Conservation (phyloP, 2,329 filamentous ascomycete genomes). For the Coniochaeta ligniaria region DNA sequence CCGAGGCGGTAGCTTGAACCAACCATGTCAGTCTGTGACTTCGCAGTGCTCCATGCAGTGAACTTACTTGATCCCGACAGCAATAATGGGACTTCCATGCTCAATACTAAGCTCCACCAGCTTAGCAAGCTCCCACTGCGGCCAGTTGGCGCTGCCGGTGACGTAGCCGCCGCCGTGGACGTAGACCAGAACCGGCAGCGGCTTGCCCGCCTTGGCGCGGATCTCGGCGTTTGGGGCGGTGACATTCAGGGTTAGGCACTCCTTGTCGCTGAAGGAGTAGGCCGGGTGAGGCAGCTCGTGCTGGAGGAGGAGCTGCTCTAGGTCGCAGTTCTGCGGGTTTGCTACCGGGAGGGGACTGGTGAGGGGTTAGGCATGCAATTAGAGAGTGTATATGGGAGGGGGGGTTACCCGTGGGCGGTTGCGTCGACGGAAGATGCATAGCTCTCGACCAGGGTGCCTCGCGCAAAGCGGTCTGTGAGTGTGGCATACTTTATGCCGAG, state of each 20-base stretch:
- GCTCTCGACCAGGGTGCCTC: constrained; percentile 7
- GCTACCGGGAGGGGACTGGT: constrained; percentile 28
- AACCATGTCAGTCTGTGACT: background rate
- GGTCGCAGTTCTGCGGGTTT: constrained; percentile 29
- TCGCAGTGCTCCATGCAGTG: background rate
- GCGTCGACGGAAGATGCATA: constrained; percentile 17
- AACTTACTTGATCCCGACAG: constrained; percentile 33
- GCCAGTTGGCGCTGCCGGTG: constrained; percentile 43
- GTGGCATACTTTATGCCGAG: constrained; percentile 15
- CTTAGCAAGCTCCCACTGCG: constrained; percentile 38
- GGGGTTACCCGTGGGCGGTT: constrained; percentile 23
- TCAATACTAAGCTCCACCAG: constrained; percentile 36
- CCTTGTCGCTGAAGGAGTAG: constrained; percentile 1
- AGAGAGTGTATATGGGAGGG: background rate
- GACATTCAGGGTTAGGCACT: background rate
- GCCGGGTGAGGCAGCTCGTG: background rate
- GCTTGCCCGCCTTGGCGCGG: constrained; percentile 12
- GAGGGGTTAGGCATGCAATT: background rate
- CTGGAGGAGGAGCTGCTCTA: constrained; percentile 38
- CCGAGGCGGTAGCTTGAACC: constrained; percentile 36
- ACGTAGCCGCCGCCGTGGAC: constrained; percentile 45
- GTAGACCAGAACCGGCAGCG: constrained; percentile 43
- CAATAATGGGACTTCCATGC: constrained; percentile 36
- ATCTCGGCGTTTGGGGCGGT: constrained; percentile 27
- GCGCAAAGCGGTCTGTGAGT: constrained; percentile 11